Percentiles rank a stretch among this genome's conserved stretches.
phyloP scores from a whole-genome alignment of 345 rosid species.

The Pugionium dolabratum region DNA sequence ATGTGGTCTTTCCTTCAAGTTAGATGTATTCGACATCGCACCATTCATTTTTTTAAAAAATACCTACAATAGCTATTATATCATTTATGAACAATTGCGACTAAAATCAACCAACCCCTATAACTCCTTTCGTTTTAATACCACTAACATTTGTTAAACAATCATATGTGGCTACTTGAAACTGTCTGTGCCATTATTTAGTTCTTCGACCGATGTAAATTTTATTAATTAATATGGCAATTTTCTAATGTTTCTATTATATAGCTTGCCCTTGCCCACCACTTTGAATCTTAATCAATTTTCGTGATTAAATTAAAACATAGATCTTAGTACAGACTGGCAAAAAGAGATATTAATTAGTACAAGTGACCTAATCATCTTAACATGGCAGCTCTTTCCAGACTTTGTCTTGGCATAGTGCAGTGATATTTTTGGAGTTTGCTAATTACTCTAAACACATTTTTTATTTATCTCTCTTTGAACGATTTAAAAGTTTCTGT shows the following conservation, averaged over 20 bases:
- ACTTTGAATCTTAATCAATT: not conserved
- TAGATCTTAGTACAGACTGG: not conserved
- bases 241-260: not conserved
- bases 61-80: too few species aligned
- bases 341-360: not conserved
- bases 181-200: not conserved
- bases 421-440: too few species aligned
- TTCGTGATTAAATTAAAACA: not conserved
- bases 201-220: too few species aligned
- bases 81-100: not conserved
- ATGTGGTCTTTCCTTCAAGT: not conserved
- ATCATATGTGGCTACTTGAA: constrained; percentile 16
- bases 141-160: constrained; percentile 8
- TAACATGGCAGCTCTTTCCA: not conserved
- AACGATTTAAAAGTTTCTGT: too few species aligned
- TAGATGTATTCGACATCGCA: not conserved
- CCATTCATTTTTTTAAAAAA: not conserved
- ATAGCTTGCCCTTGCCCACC: not conserved
- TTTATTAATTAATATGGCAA: not conserved
- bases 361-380: not conserved
- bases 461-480: too few species aligned
- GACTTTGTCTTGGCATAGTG: not conserved
- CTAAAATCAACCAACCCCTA: not conserved
- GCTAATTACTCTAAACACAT: too few species aligned
- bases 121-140: not conserved